Percentiles rank a stretch among this genome's conserved stretches.
Conservation (phyloP, 169 alveolate species). For the Eimeria brunetti region DNA sequence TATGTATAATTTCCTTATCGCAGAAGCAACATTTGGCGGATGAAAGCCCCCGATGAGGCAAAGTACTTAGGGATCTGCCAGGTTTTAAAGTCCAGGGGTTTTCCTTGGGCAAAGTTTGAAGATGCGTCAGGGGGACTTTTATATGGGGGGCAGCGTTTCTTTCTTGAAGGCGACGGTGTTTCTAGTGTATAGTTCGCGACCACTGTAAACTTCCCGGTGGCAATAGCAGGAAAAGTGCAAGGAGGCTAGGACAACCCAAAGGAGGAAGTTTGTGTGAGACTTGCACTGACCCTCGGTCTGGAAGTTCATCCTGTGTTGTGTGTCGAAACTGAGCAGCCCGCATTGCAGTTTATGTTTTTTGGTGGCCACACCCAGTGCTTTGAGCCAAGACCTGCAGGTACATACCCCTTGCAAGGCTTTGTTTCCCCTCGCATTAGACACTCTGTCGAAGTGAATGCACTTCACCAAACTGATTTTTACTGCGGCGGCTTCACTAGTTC, state of each 20-base stretch:
- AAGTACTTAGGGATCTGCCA: not conserved
- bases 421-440: not conserved
- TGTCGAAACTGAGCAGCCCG: no score
- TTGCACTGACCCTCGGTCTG: not conserved
- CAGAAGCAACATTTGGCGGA: constrained; percentile 12
- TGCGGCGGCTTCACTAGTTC: not conserved
- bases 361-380: not conserved
- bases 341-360: not conserved
- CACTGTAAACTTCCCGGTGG: not conserved
- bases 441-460: not conserved
- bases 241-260: not conserved
- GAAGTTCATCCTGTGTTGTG: not conserved
- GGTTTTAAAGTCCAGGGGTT: not conserved
- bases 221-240: not conserved
- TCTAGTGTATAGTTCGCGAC: constrained; percentile 2
- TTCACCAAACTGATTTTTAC: not conserved
- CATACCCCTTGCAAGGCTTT: not conserved
- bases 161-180: not conserved
- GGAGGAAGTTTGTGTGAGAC: not conserved
- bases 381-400: not conserved
- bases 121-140: not conserved
- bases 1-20: not conserved
- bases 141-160: not conserved
- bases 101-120: not conserved
- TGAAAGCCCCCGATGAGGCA: not conserved